A percentile compares a stretch with the other conserved stretches of the same genome.
Evolutionary conservation across 345 rosid genomes (phyloP).

Genomic region (Populus ilicifolia): DNA sequence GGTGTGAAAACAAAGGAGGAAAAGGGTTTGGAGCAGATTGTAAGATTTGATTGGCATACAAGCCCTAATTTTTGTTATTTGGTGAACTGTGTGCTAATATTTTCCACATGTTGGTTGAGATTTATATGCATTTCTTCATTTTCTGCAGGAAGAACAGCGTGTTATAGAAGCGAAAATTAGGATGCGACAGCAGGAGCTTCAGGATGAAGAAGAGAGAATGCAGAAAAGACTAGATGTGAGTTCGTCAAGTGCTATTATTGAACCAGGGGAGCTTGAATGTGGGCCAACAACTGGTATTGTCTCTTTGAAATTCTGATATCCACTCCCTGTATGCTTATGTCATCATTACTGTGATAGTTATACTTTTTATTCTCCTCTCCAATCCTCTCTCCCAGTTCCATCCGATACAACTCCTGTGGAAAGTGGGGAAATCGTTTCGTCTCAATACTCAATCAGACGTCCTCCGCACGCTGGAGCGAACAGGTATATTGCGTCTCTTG

Average conservation of each 20-base stretch:
- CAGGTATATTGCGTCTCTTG: conserved; percentile 44
- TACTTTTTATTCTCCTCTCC: conserved; percentile 1
- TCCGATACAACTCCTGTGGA: conserved; percentile 46
- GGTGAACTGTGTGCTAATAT: neutral
- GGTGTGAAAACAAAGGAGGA: conserved; percentile 95
- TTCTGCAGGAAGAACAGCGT: conserved; percentile 83
- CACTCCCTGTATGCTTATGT: neutral
- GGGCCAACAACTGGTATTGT: conserved; percentile 51
- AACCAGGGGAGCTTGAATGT: conserved; percentile 50
- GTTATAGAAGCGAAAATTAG: conserved; percentile 96
- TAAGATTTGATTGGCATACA: conserved; percentile 36
- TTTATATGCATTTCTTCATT: neutral
- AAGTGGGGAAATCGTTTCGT: conserved; percentile 44
- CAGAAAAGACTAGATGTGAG: conserved; percentile 67
- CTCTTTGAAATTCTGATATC: conserved; percentile 2
- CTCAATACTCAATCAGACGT: conserved; percentile 45
- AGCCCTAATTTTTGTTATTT: neutral
- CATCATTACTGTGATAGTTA: neutral
- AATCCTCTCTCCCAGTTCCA: conserved; percentile 39
- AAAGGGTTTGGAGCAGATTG: conserved; percentile 92
- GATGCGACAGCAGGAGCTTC: conserved; percentile 80
- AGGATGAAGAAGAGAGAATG: conserved; percentile 81
- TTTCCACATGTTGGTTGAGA: neutral
- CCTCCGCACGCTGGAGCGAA: conserved; percentile 41
- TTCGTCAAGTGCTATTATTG: conserved; percentile 51